A percentile compares a stretch with the other conserved stretches of the same genome.
Conservation (phyloP, 2,329 filamentous ascomycete species). For the Aureobasidium leucospermi region DNA sequence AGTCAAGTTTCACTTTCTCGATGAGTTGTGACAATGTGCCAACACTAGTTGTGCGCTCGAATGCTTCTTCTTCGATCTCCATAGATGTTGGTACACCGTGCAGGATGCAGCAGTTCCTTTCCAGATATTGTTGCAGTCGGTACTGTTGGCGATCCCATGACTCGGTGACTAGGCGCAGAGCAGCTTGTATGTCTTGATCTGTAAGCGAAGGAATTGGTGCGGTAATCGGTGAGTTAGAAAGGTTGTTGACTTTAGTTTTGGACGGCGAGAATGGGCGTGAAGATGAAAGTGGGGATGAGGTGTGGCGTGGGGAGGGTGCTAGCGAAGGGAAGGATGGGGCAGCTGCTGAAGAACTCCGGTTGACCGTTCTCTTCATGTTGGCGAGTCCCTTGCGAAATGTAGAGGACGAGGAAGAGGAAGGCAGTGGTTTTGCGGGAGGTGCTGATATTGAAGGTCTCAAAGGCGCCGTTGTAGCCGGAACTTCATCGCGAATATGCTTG, state of each 20-base stretch:
- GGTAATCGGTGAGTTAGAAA: conserved; percentile 18
- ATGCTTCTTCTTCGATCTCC: conserved; percentile 40
- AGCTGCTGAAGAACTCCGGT: conserved; percentile 22
- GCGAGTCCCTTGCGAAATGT: conserved; percentile 25
- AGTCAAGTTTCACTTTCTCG: conserved; percentile 39
- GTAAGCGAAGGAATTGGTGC: conserved; percentile 27
- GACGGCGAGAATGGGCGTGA: conserved; percentile 12
- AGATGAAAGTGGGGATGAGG: conserved; percentile 21
- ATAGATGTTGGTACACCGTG: conserved; percentile 36
- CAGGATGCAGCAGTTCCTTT: conserved; percentile 40
- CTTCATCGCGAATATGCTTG: conserved; percentile 43
- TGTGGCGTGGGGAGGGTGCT: background rate
- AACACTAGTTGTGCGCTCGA: conserved; percentile 36
- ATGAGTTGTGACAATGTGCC: conserved; percentile 34
- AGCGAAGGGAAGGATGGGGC: conserved; percentile 25
- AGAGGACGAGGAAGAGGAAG: background rate
- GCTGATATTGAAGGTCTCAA: conserved; percentile 16
- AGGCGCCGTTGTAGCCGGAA: conserved; percentile 14
- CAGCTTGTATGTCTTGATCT: conserved; percentile 44
- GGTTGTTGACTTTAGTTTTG: conserved; percentile 18
- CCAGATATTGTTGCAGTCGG: conserved; percentile 39
- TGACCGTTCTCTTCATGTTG: conserved; percentile 25
- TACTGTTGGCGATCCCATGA: conserved; percentile 44
- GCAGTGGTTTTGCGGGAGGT: background rate
- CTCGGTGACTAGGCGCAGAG: conserved; percentile 40